Conservation (phyloP, 352 stramenopile genomes). For the Peronospora destructor region DNA sequence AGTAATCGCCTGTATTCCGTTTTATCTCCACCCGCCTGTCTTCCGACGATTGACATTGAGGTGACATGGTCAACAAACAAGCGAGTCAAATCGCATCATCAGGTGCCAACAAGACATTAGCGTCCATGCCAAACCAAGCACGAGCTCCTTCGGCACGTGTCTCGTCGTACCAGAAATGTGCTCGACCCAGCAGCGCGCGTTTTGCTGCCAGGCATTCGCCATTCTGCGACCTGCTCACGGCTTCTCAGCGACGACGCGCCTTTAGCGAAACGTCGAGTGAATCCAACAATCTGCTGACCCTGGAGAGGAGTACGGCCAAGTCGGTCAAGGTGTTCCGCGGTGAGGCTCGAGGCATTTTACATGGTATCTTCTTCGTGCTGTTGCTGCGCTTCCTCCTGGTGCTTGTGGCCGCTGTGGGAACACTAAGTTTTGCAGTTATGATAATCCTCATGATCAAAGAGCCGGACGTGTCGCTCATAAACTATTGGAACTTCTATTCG, state of each 20-base stretch:
- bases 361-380: constrained; percentile 55
- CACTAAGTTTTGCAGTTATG: constrained; percentile 26
- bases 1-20: no score
- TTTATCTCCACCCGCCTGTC: neutral
- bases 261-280: constrained; percentile 30
- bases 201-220: constrained; percentile 10
- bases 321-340: constrained; percentile 54
- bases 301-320: constrained; percentile 45
- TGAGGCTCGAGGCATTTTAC: constrained; percentile 47
- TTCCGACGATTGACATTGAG: constrained; percentile 7
- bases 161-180: constrained; percentile 5
- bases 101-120: neutral
- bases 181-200: constrained; percentile 14
- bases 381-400: constrained; percentile 47
- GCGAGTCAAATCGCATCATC: constrained; percentile 1
- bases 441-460: constrained; percentile 39
- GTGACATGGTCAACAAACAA: constrained; percentile 1
- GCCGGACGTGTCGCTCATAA: constrained; percentile 22
- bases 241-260: constrained; percentile 22
- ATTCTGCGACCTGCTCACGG: constrained; percentile 21
- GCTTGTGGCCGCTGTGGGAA: constrained; percentile 30
- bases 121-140: constrained; percentile 8
- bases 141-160: constrained; percentile 6
- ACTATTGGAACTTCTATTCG: constrained; percentile 32
- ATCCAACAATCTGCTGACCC: constrained; percentile 29